Percentiles rank a stretch among this genome's conserved stretches.
These are phyloP conservation scores for Aspergillus spinulosporus DNA, from an alignment of 2,329 filamentous ascomycete species.

Conservation along the genomic window DNA sequence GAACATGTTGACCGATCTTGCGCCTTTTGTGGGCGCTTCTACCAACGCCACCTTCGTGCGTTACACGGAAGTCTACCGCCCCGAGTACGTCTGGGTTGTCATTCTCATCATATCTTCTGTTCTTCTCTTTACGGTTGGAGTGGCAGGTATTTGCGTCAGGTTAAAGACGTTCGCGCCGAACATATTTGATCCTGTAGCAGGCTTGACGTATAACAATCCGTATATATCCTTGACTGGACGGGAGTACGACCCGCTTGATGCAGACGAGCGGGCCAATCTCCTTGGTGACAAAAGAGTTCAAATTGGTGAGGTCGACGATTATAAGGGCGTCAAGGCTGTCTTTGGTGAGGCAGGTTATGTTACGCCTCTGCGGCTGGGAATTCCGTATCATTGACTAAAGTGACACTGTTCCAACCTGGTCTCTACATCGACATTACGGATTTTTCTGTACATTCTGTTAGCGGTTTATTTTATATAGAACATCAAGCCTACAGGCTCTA, in stretches of 20 bases:
- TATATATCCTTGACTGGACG: not conserved
- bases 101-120: constrained; percentile 8
- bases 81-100: constrained; percentile 8
- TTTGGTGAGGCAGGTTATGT: constrained; percentile 9
- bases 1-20: not conserved
- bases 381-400: constrained; percentile 9
- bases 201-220: constrained; percentile 11
- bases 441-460: too few relatives aligned
- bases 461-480: not conserved
- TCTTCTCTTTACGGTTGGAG: not conserved
- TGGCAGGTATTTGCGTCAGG: not conserved
- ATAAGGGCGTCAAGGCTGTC: constrained; percentile 7
- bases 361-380: constrained; percentile 3
- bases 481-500: not conserved
- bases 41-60: constrained; percentile 1
- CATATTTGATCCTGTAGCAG: constrained; percentile 12
- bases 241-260: constrained; percentile 3
- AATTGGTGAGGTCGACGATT: constrained; percentile 4
- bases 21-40: constrained; percentile 11
- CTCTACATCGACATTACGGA: not conserved
- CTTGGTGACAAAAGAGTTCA: constrained; percentile 2
- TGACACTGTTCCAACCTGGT: not conserved
- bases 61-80: constrained; percentile 9
- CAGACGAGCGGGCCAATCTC: constrained; percentile 1
- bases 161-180: constrained; percentile 9